phyloP scores from a whole-genome alignment of 192 early-diverging fungal species.

The Mortierella claussenii region DNA sequence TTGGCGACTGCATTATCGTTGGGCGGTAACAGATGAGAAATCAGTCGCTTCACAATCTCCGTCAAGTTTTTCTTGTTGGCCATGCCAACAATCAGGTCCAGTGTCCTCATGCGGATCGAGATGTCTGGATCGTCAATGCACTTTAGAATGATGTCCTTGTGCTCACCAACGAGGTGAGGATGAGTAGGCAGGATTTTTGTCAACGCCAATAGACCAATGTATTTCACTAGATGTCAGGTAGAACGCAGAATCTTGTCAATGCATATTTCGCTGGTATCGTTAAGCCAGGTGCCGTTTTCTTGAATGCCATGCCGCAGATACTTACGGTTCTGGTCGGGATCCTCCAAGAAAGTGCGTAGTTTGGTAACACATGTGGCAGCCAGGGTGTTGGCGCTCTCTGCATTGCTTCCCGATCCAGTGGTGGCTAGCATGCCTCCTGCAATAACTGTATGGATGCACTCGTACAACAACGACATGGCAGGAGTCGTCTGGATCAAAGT shows the following conservation, averaged over 20 bases:
- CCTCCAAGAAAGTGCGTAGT: slow-evolving; percentile 83
- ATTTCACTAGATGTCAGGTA: slow-evolving; percentile 73
- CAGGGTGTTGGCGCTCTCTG: slow-evolving; percentile 65
- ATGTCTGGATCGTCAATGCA: slow-evolving; percentile 94
- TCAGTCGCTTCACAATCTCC: slow-evolving; percentile 85
- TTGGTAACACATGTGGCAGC: slow-evolving; percentile 87
- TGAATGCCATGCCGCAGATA: too few relatives aligned
- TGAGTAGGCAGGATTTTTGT: slow-evolving; percentile 85
- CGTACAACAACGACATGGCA: slow-evolving; percentile 98
- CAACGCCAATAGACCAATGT: slow-evolving; percentile 90
- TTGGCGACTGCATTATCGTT: slow-evolving; percentile 38
- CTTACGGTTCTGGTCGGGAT: slow-evolving; percentile 92
- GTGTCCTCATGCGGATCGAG: slow-evolving; percentile 88
- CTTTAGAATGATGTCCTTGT: slow-evolving; percentile 84
- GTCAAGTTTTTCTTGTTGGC: slow-evolving; percentile 83
- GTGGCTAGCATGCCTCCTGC: slow-evolving; percentile 87
- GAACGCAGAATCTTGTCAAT: background rate
- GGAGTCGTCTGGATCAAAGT: slow-evolving; percentile 86
- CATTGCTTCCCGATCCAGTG: slow-evolving; percentile 56
- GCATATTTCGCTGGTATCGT: background rate
- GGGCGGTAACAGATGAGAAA: slow-evolving; percentile 76
- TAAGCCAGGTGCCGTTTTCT: too few relatives aligned
- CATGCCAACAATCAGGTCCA: slow-evolving; percentile 90
- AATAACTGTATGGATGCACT: slow-evolving; percentile 95
- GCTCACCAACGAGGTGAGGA: slow-evolving; percentile 83